Evolutionary conservation across 495 filamentous ascomycete genomes (phyloP), one percentile per base, ranked within the genome.

Genomic region (Hypoxylon perforatum): DNA sequence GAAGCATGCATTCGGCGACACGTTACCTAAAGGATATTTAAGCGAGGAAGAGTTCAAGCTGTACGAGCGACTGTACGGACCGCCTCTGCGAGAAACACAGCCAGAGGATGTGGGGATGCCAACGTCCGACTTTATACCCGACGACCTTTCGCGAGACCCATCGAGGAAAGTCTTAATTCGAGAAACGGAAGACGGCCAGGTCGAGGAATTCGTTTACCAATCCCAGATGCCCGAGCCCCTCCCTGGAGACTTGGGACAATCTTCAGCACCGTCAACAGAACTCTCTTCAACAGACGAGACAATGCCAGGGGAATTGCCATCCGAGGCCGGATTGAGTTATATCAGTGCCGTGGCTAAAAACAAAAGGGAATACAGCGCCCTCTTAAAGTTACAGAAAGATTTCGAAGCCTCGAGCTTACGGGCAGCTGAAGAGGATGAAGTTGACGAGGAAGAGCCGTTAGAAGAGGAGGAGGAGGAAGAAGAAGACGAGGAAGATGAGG

Each of bases 51-150:
- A 96, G 72, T 88, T 90, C 45, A 77, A 78, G 39, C 70, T 97
- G 1, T 98, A 97, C 71, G 87, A 89, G 57, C 84, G 92, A 58
- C 77, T 97, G 9, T 98, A 93, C 77, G 95, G 94, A 1, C 83
- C 79, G 63, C 92, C 84, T 21, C 73, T 83, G 64, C 81, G 81
- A 49, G 84, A 84, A 39, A 86, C 86, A 6, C 75, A 65, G 28
- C 79, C 82, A 8, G 84, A 85, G 36, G 88, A 91, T 75, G 77
- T 87, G 5, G 83, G 78, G 10, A 80, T 85, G 65, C 73, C 82
- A 6, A 75, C 69, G 5, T 65, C 72, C 1, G 71, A 74, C 0
- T 65, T 68, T 12, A 59, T 35, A 5, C 54, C 47, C 4, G 77
- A 76, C 19, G 62, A 70, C 9, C 35, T 70, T 1, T 52, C 58